These are phyloP conservation scores for Hypoxylon sp. DNA, from an alignment of 2,329 filamentous ascomycete genomes.

Conservation along the genomic window DNA sequence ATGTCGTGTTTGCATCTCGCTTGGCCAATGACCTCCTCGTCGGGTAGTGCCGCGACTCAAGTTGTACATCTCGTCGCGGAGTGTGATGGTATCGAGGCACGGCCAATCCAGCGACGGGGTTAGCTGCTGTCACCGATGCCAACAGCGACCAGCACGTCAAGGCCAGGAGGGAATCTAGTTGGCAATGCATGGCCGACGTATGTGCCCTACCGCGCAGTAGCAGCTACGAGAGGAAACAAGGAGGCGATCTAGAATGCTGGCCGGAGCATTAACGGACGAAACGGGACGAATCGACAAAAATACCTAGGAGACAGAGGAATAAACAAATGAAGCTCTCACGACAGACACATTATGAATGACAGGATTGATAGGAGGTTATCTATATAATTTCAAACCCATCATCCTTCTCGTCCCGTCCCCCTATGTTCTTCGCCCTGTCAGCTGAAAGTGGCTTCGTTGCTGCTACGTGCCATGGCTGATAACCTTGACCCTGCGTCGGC, in stretches of 20 bases:
- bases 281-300: neutral
- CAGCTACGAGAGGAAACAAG: constrained; percentile 14
- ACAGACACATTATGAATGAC: constrained; percentile 4
- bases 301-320: neutral
- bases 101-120: constrained; percentile 19
- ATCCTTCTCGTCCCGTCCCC: neutral
- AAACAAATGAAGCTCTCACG: constrained; percentile 19
- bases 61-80: constrained; percentile 26
- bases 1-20: constrained; percentile 41
- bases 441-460: constrained; percentile 14
- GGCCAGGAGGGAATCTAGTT: constrained; percentile 18
- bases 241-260: constrained; percentile 17
- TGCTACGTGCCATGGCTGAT: neutral
- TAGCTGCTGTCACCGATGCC: constrained; percentile 27
- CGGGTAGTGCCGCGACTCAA: constrained; percentile 20
- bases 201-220: neutral
- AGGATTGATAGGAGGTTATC: neutral
- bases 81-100: constrained; percentile 11
- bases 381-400: neutral
- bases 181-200: constrained; percentile 26
- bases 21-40: constrained; percentile 29
- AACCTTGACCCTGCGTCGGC: neutral
- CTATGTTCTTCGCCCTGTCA: constrained; percentile 2
- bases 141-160: constrained; percentile 29
- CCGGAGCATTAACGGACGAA: constrained; percentile 23